phyloP scores from a whole-genome alignment of 2,329 filamentous ascomycete species.

The Aspergillus latus region DNA sequence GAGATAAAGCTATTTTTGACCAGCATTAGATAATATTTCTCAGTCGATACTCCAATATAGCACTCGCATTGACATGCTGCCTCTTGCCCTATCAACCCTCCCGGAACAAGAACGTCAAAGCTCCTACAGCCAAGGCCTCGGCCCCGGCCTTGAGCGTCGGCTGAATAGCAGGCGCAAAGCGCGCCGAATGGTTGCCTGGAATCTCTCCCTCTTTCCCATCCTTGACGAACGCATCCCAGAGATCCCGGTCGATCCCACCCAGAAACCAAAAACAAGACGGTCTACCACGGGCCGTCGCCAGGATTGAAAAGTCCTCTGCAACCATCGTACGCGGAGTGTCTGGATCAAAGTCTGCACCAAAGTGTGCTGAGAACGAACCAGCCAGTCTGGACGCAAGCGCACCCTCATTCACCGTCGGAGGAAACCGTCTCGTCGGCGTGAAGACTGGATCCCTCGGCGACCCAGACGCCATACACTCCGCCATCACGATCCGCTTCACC shows the following conservation, averaged over 20 bases:
- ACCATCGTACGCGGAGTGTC: constrained; percentile 35
- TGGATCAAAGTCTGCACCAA: constrained; percentile 39
- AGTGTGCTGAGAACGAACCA: constrained; percentile 49
- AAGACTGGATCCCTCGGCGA: constrained; percentile 51
- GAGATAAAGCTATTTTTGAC: no score
- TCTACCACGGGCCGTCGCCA: constrained; percentile 51
- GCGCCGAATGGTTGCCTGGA: constrained; percentile 60
- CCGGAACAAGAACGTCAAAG: constrained; percentile 44
- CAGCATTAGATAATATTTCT: no score
- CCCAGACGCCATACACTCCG: constrained; percentile 54
- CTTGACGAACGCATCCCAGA: constrained; percentile 52
- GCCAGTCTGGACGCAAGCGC: constrained; percentile 46
- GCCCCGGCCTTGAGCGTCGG: constrained; percentile 57
- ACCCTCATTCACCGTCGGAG: constrained; percentile 55
- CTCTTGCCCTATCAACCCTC: no score
- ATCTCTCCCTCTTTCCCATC: constrained; percentile 50
- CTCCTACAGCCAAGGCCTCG: constrained; percentile 53
- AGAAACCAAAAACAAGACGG: constrained; percentile 59
- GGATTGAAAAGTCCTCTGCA: constrained; percentile 60
- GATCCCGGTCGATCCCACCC: constrained; percentile 52
- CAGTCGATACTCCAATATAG: no score
- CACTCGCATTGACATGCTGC: no score
- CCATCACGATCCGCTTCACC: constrained; percentile 56
- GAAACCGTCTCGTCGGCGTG: constrained; percentile 51
- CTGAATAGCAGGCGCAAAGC: constrained; percentile 60